Conservation (phyloP, 1,139 yeast species). For the Zygoascus sp. region DNA sequence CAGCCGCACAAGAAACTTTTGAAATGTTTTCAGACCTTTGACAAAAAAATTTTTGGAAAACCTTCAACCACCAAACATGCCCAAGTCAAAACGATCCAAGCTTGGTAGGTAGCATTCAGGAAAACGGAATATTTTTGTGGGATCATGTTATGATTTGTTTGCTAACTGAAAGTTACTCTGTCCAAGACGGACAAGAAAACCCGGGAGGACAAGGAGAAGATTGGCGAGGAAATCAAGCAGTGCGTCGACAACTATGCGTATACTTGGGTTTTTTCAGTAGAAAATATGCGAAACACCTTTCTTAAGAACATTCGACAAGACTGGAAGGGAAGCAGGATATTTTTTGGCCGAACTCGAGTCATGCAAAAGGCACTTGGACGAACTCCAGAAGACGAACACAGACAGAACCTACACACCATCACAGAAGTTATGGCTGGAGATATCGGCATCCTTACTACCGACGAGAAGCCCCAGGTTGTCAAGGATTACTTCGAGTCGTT, state of each 20-base stretch:
- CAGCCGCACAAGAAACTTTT: too few species aligned
- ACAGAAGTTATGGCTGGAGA: conserved; percentile 61
- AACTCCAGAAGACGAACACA: conserved; percentile 82
- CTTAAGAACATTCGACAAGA: conserved; percentile 87
- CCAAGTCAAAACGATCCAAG: conserved; percentile 85
- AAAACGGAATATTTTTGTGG: neutral
- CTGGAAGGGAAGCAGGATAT: conserved; percentile 85
- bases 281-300: conserved; percentile 94
- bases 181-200: conserved; percentile 97
- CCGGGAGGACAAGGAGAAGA: conserved; percentile 82
- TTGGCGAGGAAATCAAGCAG: conserved; percentile 83
- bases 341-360: conserved; percentile 89
- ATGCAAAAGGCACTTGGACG: conserved; percentile 89
- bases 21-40: neutral
- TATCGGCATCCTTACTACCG: conserved; percentile 81
- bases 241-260: conserved; percentile 72
- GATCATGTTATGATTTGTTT: neutral
- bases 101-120: conserved; percentile 23
- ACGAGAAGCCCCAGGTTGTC: conserved; percentile 83
- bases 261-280: conserved; percentile 80
- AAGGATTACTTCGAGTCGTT: conserved; percentile 75
- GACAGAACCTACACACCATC: conserved; percentile 71
- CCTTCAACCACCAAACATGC: conserved; percentile 48
- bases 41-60: conserved; percentile 11
- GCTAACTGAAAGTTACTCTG: conserved; percentile 56